Evolutionary conservation across 106 monocot species (phyloP), one percentile per base, ranked within the genome.

Genomic region (Dendrobium catenatum): DNA sequence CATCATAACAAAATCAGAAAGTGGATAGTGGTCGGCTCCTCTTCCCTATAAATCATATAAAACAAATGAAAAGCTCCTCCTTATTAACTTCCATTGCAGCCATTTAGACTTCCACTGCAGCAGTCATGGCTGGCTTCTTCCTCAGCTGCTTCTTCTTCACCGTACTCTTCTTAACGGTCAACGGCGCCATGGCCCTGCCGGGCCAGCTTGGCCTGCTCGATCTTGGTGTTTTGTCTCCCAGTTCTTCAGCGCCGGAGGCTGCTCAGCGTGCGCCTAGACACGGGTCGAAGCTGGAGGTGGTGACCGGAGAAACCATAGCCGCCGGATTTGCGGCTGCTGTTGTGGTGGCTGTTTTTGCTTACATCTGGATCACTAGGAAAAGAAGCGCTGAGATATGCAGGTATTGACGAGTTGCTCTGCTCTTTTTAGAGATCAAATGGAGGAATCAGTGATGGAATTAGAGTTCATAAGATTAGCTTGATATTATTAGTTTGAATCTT

Each of bases 291-390:
- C 72, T 72, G 37, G 37, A 72, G 72, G 37, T 72, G 29, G 72
- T 37, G 26, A 33, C 72, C 72, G 72, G 33, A 17, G 33, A 29
- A 40, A 33, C 37, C 31, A 72, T 72, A 15, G 72, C 72, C 72
- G 72, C 31, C 27, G 40, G 72, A 8, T 72, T 33, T 16, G 72
- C 16, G 3, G 72, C 72, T 16, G 72, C 33, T 13, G 27, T 72
- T 15, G 13, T 72, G 27, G 72, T 72, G 72, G 37, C 72, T 5
- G 37, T 72, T 9, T 72, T 72, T 7, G 72, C 5, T 17, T 72
- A 72, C 72, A 72, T 72, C 4, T 33, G 72, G 33, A 40, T 72
- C 72, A 72, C 72, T 40, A 72, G 72, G 72, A 72, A 72, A 13
- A 72, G 72, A 11, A 72, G 37, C 72, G 72, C 40, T 72, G 72